A percentile compares a stretch with the other conserved stretches of the same genome.
Conservation (phyloP, 176 grass and related monocot species). For the Olyra latifolia region DNA sequence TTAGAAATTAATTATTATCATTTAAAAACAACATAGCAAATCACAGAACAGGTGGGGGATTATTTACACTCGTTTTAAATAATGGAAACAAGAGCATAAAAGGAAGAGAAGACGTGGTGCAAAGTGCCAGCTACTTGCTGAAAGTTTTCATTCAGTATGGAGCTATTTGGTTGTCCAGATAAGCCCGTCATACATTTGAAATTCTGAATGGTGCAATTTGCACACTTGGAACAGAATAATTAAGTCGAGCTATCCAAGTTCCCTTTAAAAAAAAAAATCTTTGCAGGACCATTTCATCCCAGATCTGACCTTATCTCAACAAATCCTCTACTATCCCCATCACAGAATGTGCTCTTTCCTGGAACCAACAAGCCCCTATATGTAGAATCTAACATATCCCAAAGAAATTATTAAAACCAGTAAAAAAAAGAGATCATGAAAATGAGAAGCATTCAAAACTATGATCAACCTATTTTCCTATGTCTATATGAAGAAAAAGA, state of each 20-base stretch:
- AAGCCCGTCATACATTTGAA: background rate
- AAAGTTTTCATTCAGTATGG: background rate
- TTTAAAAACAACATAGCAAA: background rate
- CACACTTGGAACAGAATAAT: background rate
- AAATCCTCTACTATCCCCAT: background rate
- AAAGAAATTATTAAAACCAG: background rate
- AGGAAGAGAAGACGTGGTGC: background rate
- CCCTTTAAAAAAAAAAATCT: background rate
- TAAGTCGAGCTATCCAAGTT: background rate
- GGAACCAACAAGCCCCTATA: background rate
- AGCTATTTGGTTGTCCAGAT: background rate
- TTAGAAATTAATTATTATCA: background rate
- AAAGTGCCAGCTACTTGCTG: background rate
- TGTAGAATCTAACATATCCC: background rate
- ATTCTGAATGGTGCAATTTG: background rate
- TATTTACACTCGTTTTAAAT: background rate
- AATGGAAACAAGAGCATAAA: background rate
- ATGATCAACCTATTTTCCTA: background rate
- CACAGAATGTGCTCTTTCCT: background rate
- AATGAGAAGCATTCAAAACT: background rate
- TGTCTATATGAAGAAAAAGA: background rate
- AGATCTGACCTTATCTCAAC: background rate
- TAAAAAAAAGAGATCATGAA: background rate
- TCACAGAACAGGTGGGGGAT: background rate
- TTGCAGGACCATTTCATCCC: background rate